Evolutionary conservation across 1,284 basidiomycete genomes (phyloP), one percentile per base, ranked within the genome.

Genomic region (Cryptococcus amylolentus): DNA sequence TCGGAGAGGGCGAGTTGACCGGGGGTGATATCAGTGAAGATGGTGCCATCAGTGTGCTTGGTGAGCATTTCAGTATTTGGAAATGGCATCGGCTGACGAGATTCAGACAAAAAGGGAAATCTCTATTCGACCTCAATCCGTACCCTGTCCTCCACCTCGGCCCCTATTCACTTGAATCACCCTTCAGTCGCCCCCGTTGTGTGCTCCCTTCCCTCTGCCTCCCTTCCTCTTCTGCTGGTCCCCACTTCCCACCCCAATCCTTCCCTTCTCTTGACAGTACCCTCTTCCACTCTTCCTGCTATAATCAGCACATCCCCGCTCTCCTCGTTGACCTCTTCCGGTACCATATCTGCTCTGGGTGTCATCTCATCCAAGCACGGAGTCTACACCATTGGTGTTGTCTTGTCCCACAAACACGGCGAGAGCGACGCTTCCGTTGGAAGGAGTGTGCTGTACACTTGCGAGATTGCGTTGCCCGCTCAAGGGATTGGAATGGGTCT

Each of bases 401-500:
- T 69, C 1, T 53, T 74, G 9, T 47, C 45, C 39, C 64, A 68
- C 52, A 27, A 39, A 7, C 60, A 60, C 45, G 47, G 46, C 10
- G 59, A 60, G 41, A 60, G 59, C 2, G 60, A 63, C 9, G 57
- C 40, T 1, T 47, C 47, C 37, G 40, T 54, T 40, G 67, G 67
- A 3, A 61, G 73, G 9, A 67, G 61, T 39, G 67, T 70, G 14
- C 59, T 76, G 14, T 66, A 74, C 61, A 64, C 65, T 4, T 61
- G 63, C 44, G 73, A 74, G 49, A 54, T 73, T 2, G 56, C 56
- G 1, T 16, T 73, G 6, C 72, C 73, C 6, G 43, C 51, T 4
- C 58, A 55, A 8, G 72, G 73, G 3, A 57, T 76, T 9, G 73
- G 73, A 1, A 63, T 76, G 52, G 64, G 67, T 13, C 51, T 60